Percentiles rank a stretch among this genome's conserved stretches.
Evolutionary conservation across 2,329 filamentous ascomycete species (phyloP).

Genomic region (Pseudogymnoascus sp.): DNA sequence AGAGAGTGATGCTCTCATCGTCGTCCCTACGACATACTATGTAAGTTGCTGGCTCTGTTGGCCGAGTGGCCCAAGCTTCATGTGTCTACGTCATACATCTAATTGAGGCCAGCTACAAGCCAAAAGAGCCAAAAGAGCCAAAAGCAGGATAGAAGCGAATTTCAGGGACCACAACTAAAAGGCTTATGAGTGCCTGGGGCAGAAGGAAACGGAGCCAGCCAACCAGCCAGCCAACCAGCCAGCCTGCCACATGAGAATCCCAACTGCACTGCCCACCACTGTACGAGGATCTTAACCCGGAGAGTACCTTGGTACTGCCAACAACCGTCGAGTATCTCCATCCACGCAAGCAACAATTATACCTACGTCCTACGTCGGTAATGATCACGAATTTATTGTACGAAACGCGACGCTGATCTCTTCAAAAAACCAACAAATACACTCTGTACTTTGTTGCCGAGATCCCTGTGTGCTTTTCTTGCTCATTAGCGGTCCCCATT

Average conservation of each 20-base stretch:
- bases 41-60: neutral
- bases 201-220: neutral
- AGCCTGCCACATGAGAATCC: no score
- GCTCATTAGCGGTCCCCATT: neutral
- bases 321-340: neutral
- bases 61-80: neutral
- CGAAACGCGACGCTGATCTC: neutral
- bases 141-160: constrained; percentile 8
- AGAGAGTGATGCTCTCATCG: neutral
- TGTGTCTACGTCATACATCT: constrained; percentile 2
- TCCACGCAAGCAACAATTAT: neutral
- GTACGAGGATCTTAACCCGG: no score
- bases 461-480: neutral
- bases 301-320: constrained; percentile 9
- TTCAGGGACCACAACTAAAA: constrained; percentile 5
- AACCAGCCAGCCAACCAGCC: no score
- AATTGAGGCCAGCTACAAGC: neutral
- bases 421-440: neutral
- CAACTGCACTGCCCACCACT: no score
- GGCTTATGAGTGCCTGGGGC: constrained; percentile 9
- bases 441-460: neutral
- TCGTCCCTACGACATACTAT: constrained; percentile 1
- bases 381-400: constrained; percentile 9
- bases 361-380: neutral
- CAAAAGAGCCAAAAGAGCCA: no score